phyloP scores from a whole-genome alignment of 441 rosid genomes.

The Flueggea neowawraea region DNA sequence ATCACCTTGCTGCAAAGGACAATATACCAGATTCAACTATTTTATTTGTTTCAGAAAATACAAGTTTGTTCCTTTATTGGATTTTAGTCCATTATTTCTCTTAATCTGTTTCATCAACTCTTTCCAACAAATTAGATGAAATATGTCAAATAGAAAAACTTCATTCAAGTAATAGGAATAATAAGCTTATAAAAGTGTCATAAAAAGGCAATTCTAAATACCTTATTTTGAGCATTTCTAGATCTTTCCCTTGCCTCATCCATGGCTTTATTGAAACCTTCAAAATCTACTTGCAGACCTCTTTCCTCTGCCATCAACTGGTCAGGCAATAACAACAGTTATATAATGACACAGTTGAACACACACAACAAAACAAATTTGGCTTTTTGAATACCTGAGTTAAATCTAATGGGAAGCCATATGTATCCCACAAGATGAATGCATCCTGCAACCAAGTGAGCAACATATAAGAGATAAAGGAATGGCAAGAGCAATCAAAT shows the following conservation, averaged over 20 bases:
- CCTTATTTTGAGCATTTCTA: constrained; percentile 91
- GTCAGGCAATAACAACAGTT: constrained; percentile 15
- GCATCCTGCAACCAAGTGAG: constrained; percentile 69
- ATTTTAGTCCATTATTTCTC: background rate
- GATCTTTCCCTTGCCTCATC: constrained; percentile 97
- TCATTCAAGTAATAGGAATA: background rate
- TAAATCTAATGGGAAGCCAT: constrained; percentile 95
- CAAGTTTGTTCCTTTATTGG: background rate
- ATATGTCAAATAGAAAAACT: no score
- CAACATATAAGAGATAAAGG: constrained; percentile 4
- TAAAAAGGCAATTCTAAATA: constrained; percentile 10
- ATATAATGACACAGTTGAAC: constrained; percentile 5
- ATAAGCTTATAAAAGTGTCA: background rate
- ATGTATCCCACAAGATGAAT: constrained; percentile 94
- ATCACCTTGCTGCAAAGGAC: constrained; percentile 72
- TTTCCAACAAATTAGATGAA: no score
- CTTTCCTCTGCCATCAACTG: constrained; percentile 99
- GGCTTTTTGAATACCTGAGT: constrained; percentile 61
- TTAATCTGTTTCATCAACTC: background rate
- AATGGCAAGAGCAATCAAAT: background rate
- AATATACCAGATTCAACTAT: constrained; percentile 3
- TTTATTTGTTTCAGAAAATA: background rate
- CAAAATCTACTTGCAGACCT: constrained; percentile 75
- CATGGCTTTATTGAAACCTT: constrained; percentile 83
- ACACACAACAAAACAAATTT: constrained; percentile 8